Conservation (phyloP, 345 rosid species). For the Laguncularia racemosa region DNA sequence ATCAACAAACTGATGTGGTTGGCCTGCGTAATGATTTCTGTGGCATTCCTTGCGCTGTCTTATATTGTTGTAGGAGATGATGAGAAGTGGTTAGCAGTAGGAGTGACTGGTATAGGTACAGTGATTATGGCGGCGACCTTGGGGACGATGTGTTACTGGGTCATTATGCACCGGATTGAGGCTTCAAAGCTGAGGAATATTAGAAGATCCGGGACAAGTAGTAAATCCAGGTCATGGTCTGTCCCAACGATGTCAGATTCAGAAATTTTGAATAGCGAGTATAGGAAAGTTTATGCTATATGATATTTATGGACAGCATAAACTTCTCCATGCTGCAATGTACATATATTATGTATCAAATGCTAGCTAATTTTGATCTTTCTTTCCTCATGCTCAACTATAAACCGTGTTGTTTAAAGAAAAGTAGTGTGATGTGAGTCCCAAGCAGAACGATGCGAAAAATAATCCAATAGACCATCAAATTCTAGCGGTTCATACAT, state of each 20-base stretch:
- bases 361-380: too few species aligned
- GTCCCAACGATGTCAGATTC: conserved; percentile 40
- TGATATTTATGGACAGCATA: conserved; percentile 16
- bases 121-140: conserved; percentile 74
- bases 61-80: conserved; percentile 63
- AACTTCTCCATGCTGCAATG: too few species aligned
- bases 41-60: conserved; percentile 71
- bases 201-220: conserved; percentile 33
- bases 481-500: too few species aligned
- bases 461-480: too few species aligned
- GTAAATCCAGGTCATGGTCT: conserved; percentile 43
- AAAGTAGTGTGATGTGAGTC: too few species aligned
- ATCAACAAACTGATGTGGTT: conserved; percentile 96
- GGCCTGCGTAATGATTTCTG: conserved; percentile 79
- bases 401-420: too few species aligned
- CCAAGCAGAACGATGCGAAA: too few species aligned
- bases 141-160: conserved; percentile 90
- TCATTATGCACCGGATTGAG: conserved; percentile 55
- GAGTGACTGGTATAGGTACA: conserved; percentile 51
- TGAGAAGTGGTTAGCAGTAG: conserved; percentile 50
- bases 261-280: conserved; percentile 48
- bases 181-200: conserved; percentile 37
- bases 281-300: conserved; percentile 65
- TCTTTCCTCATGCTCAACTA: too few species aligned
- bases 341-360: too few species aligned